Percentiles rank a stretch among this genome's conserved stretches.
These are phyloP conservation scores for Podospora sp. DNA, from an alignment of 495 filamentous ascomycete species.

Conservation along the genomic window DNA sequence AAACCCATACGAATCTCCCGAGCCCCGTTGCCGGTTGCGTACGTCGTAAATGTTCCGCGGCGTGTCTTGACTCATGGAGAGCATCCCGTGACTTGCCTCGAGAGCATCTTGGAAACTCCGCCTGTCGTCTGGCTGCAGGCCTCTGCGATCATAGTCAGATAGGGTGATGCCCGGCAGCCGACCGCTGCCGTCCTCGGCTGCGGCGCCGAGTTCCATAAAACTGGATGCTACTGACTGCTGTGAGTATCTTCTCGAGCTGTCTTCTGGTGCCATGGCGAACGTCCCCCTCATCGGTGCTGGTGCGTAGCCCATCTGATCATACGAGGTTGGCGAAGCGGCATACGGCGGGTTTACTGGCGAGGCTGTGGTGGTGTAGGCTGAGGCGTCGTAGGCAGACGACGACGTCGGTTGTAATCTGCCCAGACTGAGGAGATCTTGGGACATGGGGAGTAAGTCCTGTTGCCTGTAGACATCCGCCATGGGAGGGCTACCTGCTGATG, in stretches of 20 bases:
- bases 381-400: constrained; percentile 51
- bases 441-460: constrained; percentile 71
- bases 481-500: constrained; percentile 73
- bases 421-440: constrained; percentile 70
- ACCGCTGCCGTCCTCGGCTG: constrained; percentile 34
- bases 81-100: constrained; percentile 82
- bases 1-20: constrained; percentile 91
- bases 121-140: constrained; percentile 61
- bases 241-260: constrained; percentile 76
- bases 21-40: constrained; percentile 59
- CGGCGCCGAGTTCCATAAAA: constrained; percentile 25
- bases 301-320: constrained; percentile 63
- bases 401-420: constrained; percentile 54
- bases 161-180: constrained; percentile 56
- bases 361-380: constrained; percentile 55
- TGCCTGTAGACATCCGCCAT: constrained; percentile 60
- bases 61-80: constrained; percentile 89
- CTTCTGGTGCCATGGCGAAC: constrained; percentile 58
- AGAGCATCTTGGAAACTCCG: constrained; percentile 79
- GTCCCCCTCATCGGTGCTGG: constrained; percentile 65
- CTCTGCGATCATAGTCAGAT: constrained; percentile 65
- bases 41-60: constrained; percentile 86
- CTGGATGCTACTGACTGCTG: constrained; percentile 79
- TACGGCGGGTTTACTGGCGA: constrained; percentile 67
- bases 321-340: constrained; percentile 69